phyloP scores from a whole-genome alignment of 441 rosid species.

The Adansonia grandidieri region DNA sequence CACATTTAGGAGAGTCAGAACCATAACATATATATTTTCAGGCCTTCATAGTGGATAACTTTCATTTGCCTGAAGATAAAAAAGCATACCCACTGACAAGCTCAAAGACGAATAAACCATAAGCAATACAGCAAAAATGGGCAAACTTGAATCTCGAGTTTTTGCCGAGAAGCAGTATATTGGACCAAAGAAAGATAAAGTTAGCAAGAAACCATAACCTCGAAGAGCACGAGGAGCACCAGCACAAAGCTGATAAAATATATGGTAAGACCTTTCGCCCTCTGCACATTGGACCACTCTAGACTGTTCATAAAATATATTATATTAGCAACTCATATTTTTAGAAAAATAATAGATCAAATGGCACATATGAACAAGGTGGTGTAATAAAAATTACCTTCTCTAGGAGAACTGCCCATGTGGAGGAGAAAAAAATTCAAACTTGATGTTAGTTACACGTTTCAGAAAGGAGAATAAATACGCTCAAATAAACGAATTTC shows the following conservation, averaged over 20 bases:
- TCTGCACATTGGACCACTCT: constrained; percentile 97
- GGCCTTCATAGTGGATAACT: background rate
- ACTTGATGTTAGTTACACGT: constrained; percentile 39
- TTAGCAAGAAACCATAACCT: constrained; percentile 48
- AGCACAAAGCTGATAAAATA: constrained; percentile 98
- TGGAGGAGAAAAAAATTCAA: constrained; percentile 38
- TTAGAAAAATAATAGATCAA: constrained; percentile 20
- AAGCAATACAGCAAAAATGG: background rate
- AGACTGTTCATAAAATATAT: constrained; percentile 63
- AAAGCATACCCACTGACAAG: constrained; percentile 4
- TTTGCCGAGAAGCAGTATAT: background rate
- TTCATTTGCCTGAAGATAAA: background rate
- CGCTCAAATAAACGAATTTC: constrained; percentile 19
- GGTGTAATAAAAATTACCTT: constrained; percentile 60
- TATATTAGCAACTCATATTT: constrained; percentile 29
- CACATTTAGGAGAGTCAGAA: constrained; percentile 10
- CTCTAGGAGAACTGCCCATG: constrained; percentile 88
- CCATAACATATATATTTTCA: constrained; percentile 11
- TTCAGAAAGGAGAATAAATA: constrained; percentile 20
- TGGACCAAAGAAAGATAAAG: constrained; percentile 16
- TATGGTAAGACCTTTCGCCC: constrained; percentile 98
- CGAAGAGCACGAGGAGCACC: constrained; percentile 80
- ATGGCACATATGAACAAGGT: constrained; percentile 26
- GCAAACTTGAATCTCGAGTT: background rate
- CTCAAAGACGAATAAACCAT: constrained; percentile 11